Percentiles rank a stretch among this genome's conserved stretches.
phyloP scores from a whole-genome alignment of 2,329 filamentous ascomycete genomes.

The Tolypocladium ophioglossoides region DNA sequence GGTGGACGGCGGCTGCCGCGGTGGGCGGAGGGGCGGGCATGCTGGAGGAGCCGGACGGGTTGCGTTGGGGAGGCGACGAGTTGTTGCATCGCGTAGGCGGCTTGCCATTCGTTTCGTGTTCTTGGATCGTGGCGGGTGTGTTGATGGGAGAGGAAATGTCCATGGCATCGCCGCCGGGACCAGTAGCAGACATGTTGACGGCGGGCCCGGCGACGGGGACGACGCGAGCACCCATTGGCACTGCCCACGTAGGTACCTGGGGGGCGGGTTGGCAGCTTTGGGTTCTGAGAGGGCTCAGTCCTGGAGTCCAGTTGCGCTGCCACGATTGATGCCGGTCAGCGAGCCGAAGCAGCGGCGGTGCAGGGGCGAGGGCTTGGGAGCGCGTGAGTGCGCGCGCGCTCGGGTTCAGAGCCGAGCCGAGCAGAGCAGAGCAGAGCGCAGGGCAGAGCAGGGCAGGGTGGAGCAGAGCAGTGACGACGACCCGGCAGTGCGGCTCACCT shows the following conservation, averaged over 20 bases:
- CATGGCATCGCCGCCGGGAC: slow-evolving; percentile 51
- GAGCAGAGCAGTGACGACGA: slow-evolving; percentile 2
- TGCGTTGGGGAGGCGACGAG: slow-evolving; percentile 27
- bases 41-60: slow-evolving; percentile 19
- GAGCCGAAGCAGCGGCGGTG: slow-evolving; percentile 1
- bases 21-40: slow-evolving; percentile 42
- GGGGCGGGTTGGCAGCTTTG: slow-evolving; percentile 27
- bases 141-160: slow-evolving; percentile 46
- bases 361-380: neutral
- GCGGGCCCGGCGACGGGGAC: slow-evolving; percentile 47
- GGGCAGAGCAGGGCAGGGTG: neutral
- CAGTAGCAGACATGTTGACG: slow-evolving; percentile 48
- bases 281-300: slow-evolving; percentile 31
- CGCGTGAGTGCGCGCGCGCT: neutral
- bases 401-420: neutral
- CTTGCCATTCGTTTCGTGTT: slow-evolving; percentile 28
- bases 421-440: no score
- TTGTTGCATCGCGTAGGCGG: slow-evolving; percentile 24
- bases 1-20: slow-evolving; percentile 70
- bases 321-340: slow-evolving; percentile 16
- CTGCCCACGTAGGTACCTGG: neutral
- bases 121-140: slow-evolving; percentile 31
- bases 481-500: neutral
- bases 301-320: slow-evolving; percentile 42
- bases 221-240: slow-evolving; percentile 32